phyloP scores from a whole-genome alignment of 1,139 yeast genomes.

The Candida frijolesensis region DNA sequence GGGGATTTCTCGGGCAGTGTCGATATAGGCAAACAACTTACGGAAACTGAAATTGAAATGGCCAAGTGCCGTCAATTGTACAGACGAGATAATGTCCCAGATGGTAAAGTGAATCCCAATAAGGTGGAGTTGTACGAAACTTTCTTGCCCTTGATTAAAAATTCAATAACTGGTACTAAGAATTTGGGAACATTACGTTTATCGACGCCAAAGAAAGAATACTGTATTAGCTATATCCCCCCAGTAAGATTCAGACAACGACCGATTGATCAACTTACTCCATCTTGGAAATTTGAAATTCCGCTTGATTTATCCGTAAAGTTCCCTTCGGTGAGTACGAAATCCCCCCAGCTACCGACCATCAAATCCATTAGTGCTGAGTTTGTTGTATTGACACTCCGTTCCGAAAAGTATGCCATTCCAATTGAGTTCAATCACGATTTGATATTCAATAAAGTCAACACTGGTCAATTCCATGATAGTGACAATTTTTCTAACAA shows the following conservation, averaged over 20 bases:
- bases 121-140: constrained; percentile 17
- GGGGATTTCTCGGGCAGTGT: constrained; percentile 18
- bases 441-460: constrained; percentile 30
- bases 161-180: constrained; percentile 18
- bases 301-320: constrained; percentile 27
- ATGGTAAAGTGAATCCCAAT: constrained; percentile 13
- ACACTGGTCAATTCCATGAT: constrained; percentile 18
- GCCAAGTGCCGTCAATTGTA: constrained; percentile 25
- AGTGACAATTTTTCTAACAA: constrained; percentile 28
- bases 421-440: constrained; percentile 48
- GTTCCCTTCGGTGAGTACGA: constrained; percentile 10
- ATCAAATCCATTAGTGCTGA: constrained; percentile 33
- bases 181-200: constrained; percentile 23
- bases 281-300: constrained; percentile 30
- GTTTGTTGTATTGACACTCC: constrained; percentile 34
- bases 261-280: constrained; percentile 13
- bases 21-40: constrained; percentile 19
- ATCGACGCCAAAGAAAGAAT: constrained; percentile 30
- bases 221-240: constrained; percentile 34
- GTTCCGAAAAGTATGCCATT: constrained; percentile 32
- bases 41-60: constrained; percentile 20
- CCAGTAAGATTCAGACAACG: constrained; percentile 27
- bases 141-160: constrained; percentile 18
- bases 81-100: constrained; percentile 14
- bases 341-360: constrained; percentile 24